Percentiles rank a stretch among this genome's conserved stretches.
These are phyloP conservation scores for Cucumis hystrix DNA, from an alignment of 306 rosid species.

Conservation along the genomic window DNA sequence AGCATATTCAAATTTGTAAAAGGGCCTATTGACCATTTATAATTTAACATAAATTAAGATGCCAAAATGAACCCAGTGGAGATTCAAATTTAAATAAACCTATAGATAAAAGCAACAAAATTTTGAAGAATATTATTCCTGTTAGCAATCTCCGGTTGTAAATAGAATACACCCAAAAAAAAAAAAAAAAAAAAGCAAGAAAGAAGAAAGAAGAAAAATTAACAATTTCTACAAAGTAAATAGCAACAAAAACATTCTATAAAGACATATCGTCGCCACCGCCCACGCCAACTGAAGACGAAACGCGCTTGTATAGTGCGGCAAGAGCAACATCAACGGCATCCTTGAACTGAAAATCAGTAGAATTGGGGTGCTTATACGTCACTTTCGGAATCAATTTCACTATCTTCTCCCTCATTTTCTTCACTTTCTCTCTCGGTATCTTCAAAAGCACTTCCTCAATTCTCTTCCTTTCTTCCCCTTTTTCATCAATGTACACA, in stretches of 20 bases:
- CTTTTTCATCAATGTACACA: constrained; percentile 44
- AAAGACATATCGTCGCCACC: not conserved
- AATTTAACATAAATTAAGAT: not conserved
- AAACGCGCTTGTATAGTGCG: constrained; percentile 9
- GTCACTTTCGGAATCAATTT: constrained; percentile 34
- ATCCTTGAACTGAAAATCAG: constrained; percentile 26
- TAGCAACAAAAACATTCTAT: not conserved
- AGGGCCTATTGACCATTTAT: not conserved
- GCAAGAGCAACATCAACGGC: constrained; percentile 42
- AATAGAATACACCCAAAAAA: not conserved
- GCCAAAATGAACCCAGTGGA: no score
- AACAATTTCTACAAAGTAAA: not conserved
- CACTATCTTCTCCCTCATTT: constrained; percentile 34
- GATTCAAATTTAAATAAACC: no score
- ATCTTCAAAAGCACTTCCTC: constrained; percentile 34
- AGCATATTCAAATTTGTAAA: no score
- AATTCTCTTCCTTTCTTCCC: constrained; percentile 18
- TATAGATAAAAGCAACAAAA: no score
- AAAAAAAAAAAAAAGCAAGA: no score
- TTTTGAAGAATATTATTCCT: not conserved
- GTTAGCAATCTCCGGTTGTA: not conserved
- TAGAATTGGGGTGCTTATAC: constrained; percentile 42
- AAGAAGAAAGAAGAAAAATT: no score
- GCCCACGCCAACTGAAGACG: not conserved
- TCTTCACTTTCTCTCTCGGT: constrained; percentile 15